Evolutionary conservation across 2,329 filamentous ascomycete species (phyloP).

Genomic region (Pestalotiopsis sp.): DNA sequence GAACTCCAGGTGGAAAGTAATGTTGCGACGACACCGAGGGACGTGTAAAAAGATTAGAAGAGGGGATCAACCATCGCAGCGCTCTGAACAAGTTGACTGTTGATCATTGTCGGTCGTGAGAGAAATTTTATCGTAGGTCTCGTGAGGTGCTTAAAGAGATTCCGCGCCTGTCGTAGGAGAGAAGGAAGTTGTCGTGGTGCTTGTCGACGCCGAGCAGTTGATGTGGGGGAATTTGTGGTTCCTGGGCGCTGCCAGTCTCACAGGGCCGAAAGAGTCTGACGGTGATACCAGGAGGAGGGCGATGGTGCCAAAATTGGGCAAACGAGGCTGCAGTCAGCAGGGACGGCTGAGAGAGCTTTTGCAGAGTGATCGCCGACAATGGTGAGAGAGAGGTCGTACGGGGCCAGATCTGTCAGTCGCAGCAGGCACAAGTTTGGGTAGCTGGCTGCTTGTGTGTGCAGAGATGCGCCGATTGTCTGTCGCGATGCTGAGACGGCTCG

Average conservation of each 20-base stretch:
- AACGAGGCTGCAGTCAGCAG: constrained; percentile 28
- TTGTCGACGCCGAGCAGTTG: constrained; percentile 2
- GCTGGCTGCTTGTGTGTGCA: background rate
- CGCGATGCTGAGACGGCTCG: background rate
- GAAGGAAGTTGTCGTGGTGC: constrained; percentile 19
- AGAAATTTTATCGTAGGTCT: constrained; percentile 36
- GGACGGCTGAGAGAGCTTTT: constrained; percentile 21
- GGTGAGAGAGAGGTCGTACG: constrained; percentile 18
- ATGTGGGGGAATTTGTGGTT: constrained; percentile 15
- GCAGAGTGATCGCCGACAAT: constrained; percentile 17
- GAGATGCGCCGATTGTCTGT: background rate
- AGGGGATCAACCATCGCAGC: constrained; percentile 56
- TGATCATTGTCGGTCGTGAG: constrained; percentile 55
- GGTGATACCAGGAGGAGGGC: constrained; percentile 18
- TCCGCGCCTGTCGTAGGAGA: constrained; percentile 12
- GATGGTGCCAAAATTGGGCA: constrained; percentile 19
- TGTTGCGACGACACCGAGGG: constrained; percentile 21
- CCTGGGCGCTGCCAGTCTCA: background rate
- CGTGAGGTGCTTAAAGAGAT: background rate
- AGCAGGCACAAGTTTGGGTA: background rate
- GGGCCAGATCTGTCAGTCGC: constrained; percentile 8
- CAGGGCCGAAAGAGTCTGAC: background rate
- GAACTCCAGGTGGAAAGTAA: constrained; percentile 18
- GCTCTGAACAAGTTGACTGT: constrained; percentile 51
- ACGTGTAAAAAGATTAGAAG: constrained; percentile 49